These are phyloP conservation scores for Ogataea corticis DNA, from an alignment of 805 yeast genomes.

Conservation along the genomic window DNA sequence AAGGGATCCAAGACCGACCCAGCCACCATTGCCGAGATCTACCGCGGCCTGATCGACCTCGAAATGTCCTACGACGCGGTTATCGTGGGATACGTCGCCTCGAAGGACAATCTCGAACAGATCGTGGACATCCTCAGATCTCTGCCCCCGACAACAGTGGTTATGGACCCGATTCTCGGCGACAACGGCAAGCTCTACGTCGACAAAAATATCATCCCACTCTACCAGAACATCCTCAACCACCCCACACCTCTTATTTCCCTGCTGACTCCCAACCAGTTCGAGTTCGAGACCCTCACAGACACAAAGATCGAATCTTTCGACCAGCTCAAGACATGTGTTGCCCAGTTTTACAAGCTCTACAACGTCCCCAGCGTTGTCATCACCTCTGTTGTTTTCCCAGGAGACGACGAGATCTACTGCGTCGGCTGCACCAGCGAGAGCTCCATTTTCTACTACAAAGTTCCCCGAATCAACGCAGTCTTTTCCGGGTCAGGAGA, in stretches of 20 bases:
- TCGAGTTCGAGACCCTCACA: slow-evolving; percentile 65
- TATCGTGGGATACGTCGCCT: slow-evolving; percentile 80
- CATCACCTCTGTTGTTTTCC: slow-evolving; percentile 54
- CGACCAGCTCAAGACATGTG: slow-evolving; percentile 38
- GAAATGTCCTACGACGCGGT: slow-evolving; percentile 60
- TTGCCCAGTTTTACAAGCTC: slow-evolving; percentile 41
- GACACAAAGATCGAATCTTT: slow-evolving; percentile 43
- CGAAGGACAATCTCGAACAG: slow-evolving; percentile 51
- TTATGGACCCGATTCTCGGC: slow-evolving; percentile 90
- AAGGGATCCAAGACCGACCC: slow-evolving; percentile 56
- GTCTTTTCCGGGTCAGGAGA: slow-evolving; percentile 77
- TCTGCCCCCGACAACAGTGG: slow-evolving; percentile 46
- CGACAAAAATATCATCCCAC: slow-evolving; percentile 50
- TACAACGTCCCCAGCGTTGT: slow-evolving; percentile 54
- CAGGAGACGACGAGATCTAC: slow-evolving; percentile 26
- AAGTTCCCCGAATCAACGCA: slow-evolving; percentile 54
- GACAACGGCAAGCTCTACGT: slow-evolving; percentile 87
- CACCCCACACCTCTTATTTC: slow-evolving; percentile 40
- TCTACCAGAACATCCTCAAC: slow-evolving; percentile 48
- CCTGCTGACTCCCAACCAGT: slow-evolving; percentile 71
- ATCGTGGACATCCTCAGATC: slow-evolving; percentile 38
- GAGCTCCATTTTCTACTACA: slow-evolving; percentile 34
- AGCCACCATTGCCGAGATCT: slow-evolving; percentile 47
- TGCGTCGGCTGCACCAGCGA: slow-evolving; percentile 44
- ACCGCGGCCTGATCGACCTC: slow-evolving; percentile 54